phyloP scores from a whole-genome alignment of 2,329 filamentous ascomycete species.

The Colletotrichum australisinense region DNA sequence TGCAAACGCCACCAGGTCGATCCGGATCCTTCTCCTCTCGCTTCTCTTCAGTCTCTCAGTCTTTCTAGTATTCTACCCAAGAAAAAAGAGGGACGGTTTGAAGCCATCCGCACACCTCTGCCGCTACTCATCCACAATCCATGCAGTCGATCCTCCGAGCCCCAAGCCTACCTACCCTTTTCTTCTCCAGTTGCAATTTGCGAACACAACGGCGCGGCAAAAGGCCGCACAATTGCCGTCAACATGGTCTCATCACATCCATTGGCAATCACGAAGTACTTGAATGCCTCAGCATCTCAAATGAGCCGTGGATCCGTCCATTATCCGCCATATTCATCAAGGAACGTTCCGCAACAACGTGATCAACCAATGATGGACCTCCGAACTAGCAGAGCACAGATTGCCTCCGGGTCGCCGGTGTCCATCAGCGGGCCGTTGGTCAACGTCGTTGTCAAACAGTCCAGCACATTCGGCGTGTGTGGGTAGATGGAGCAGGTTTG shows the following conservation, averaged over 20 bases:
- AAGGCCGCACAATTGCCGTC: not conserved
- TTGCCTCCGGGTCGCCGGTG: constrained; percentile 11
- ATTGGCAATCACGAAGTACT: not conserved
- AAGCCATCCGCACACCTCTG: not conserved
- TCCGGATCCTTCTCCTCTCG: constrained; percentile 23
- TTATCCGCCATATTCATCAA: constrained; percentile 2
- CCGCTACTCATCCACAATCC: constrained; percentile 23
- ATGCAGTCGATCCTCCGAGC: constrained; percentile 31
- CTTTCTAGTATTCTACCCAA: not conserved
- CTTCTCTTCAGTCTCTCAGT: constrained; percentile 3
- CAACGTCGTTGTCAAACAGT: not conserved
- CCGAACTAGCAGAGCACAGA: not conserved
- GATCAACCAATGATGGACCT: not conserved
- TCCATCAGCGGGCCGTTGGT: not conserved
- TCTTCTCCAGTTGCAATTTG: not conserved
- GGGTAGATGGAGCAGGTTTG: not conserved
- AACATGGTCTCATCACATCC: not conserved
- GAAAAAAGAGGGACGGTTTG: constrained; percentile 1
- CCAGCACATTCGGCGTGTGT: not conserved
- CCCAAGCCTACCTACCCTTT: not conserved
- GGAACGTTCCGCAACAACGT: not conserved
- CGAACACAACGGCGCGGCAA: not conserved
- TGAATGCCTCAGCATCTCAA: not conserved
- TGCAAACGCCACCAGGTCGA: constrained; percentile 30
- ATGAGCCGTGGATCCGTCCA: not conserved